Base-by-base conservation (phyloP, 2,329 filamentous ascomycete species). In the Paecilomyces variotii region DNA sequence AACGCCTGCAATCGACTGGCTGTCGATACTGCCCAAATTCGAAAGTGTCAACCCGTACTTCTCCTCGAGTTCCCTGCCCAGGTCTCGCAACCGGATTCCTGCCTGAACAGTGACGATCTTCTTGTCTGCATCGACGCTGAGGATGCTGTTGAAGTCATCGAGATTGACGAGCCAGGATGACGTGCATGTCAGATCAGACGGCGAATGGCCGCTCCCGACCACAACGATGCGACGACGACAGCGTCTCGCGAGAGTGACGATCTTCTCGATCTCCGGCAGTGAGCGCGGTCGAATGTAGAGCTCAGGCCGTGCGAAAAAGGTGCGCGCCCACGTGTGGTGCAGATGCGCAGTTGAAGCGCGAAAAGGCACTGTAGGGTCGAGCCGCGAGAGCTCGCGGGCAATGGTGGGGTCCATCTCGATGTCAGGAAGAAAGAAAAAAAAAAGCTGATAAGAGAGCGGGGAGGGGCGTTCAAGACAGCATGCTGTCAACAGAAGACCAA, bases 141-240 rank as follows among this genome's bases (percentile, higher is more conserved):
- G 70, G 30, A 97, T 82, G 57, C 83, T 80, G 70, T 85, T 85
- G 76, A 90, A 90, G 63, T 88, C 82, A 78, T 99, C 94, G 61
- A 99, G 84, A 72, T 97, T 97, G 65, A 97, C 80, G 70, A 97
- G 86, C 94, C 94, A 97, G 63, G 89, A 90, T 14, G 90, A 94
- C 4, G 92, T 96, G 76, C 91, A 96, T 3, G 93, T 97, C 51
- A 99, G 78, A 69, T 93, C 88, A 63, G 89, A 95, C 6, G 93
- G 94, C 57, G 92, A 97, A 78, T 99, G 93, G 58, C 87, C 91
- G 67, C 89, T 93, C 60, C 94, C 93, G n/a, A 92, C 88, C 4
- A 89, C 89, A 35, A 92, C 88, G 60, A 99, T 78, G 60, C 91
- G 87, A 53, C 90, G 87, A 50, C 91, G 86, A 74, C 89, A 94